phyloP scores from a whole-genome alignment of 257 asterid species.

The Penstemon davidsonii region DNA sequence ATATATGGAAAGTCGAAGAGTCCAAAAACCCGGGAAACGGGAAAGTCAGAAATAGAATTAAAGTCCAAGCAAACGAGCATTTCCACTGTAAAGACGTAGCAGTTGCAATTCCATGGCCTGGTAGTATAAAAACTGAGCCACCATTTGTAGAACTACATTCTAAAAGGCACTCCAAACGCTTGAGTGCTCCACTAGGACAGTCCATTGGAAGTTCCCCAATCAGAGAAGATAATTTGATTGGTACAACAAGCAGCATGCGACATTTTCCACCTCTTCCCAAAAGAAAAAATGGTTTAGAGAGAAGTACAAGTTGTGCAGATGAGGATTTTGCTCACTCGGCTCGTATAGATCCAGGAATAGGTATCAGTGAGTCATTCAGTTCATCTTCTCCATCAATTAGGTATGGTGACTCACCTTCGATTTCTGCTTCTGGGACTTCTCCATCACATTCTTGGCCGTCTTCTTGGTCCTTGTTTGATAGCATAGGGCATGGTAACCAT shows the following conservation, averaged over 20 bases:
- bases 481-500: constrained; percentile 25
- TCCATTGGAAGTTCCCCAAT: constrained; percentile 37
- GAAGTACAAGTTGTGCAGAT: constrained; percentile 35
- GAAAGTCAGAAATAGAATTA: constrained; percentile 39
- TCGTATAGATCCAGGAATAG: constrained; percentile 60
- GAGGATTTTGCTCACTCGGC: constrained; percentile 50
- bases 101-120: constrained; percentile 83
- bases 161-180: constrained; percentile 67
- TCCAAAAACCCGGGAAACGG: constrained; percentile 38
- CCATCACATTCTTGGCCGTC: constrained; percentile 51
- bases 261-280: constrained; percentile 72
- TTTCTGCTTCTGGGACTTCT: constrained; percentile 43
- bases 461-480: constrained; percentile 37
- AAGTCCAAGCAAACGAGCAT: constrained; percentile 60
- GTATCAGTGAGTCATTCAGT: constrained; percentile 47
- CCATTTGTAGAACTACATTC: constrained; percentile 71
- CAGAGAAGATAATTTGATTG: constrained; percentile 34
- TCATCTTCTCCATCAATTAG: constrained; percentile 42
- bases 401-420: constrained; percentile 47
- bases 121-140: constrained; percentile 49
- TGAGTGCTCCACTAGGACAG: constrained; percentile 29
- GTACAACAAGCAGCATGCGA: constrained; percentile 41
- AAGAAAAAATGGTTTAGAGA: constrained; percentile 39
- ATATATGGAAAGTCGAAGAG: constrained; percentile 74
- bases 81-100: constrained; percentile 81